phyloP scores from a whole-genome alignment of 768 basidiomycete genomes.

The Agrocybe pediades region DNA sequence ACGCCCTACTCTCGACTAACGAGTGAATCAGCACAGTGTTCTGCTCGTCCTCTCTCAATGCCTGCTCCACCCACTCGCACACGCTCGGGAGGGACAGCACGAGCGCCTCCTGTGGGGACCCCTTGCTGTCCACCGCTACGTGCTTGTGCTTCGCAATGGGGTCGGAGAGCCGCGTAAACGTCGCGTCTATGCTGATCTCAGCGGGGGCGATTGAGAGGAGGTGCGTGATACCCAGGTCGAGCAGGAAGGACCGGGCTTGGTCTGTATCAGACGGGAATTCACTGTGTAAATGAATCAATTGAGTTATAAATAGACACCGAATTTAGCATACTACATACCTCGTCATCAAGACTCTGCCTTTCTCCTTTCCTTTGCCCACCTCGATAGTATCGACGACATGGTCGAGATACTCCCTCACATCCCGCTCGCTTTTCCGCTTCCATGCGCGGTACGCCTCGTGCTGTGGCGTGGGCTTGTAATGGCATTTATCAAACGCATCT shows the following conservation, averaged over 20 bases:
- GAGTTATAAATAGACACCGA: too few relatives aligned
- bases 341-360: conserved; percentile 48
- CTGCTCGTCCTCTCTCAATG: conserved; percentile 35
- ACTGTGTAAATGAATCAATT: conserved; percentile 24
- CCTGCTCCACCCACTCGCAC: conserved; percentile 47
- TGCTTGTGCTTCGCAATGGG: conserved; percentile 39
- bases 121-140: conserved; percentile 39
- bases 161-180: conserved; percentile 1
- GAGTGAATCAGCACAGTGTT: conserved; percentile 58
- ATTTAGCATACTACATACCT: conserved; percentile 42
- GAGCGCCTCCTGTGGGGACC: conserved; percentile 35
- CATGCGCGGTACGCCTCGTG: conserved; percentile 55
- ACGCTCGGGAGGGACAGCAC: conserved; percentile 46
- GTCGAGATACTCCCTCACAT: conserved; percentile 54
- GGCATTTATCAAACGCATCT: conserved; percentile 52
- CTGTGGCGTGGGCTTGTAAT: conserved; percentile 42
- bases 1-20: conserved; percentile 53
- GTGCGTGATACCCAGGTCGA: conserved; percentile 55
- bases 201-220: conserved; percentile 57
- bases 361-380: conserved; percentile 5
- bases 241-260: conserved; percentile 50
- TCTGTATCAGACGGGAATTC: conserved; percentile 58
- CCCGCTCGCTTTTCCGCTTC: conserved; percentile 56
- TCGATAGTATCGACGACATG: conserved; percentile 51
- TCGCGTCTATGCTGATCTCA: conserved; percentile 33